These are phyloP conservation scores for Pinus tabuliformis DNA, from an alignment of 75 land plant species.

Conservation along the genomic window DNA sequence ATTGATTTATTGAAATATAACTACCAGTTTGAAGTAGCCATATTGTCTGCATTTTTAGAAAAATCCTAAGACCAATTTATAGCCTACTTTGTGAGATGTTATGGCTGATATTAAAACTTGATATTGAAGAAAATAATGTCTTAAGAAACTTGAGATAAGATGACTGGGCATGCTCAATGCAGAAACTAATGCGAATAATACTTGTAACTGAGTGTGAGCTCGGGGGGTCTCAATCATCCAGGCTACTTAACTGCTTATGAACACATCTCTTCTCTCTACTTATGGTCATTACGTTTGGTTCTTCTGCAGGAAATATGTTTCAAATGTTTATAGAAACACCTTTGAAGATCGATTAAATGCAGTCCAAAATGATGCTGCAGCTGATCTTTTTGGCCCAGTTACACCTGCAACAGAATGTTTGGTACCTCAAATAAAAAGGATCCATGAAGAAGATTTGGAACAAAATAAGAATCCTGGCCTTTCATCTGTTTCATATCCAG, in stretches of 20 bases:
- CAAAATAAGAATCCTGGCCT: constrained; percentile 8
- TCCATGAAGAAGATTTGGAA: constrained; percentile 40
- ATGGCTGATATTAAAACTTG: too few species aligned
- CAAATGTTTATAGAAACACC: background rate
- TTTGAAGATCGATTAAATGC: background rate
- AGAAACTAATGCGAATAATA: too few species aligned
- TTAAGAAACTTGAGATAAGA: too few species aligned
- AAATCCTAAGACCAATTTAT: too few species aligned
- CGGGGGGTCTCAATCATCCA: background rate
- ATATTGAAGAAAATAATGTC: too few species aligned
- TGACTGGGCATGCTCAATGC: too few species aligned
- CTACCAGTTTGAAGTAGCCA: too few species aligned
- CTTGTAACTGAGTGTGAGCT: background rate
- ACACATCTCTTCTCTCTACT: background rate
- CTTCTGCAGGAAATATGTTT: background rate
- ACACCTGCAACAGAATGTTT: constrained; percentile 45
- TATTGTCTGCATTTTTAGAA: too few species aligned
- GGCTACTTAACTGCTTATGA: background rate
- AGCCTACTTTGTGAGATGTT: too few species aligned
- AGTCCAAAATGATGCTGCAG: constrained; percentile 12
- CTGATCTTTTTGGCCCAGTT: constrained; percentile 39
- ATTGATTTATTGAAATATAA: too few species aligned
- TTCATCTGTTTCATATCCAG: constrained; percentile 13
- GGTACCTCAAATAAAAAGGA: constrained; percentile 67
- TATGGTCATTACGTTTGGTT: background rate